A percentile compares a stretch with the other conserved stretches of the same genome.
Conservation (phyloP, 257 asterid species). For the Solanum stenotomum region DNA sequence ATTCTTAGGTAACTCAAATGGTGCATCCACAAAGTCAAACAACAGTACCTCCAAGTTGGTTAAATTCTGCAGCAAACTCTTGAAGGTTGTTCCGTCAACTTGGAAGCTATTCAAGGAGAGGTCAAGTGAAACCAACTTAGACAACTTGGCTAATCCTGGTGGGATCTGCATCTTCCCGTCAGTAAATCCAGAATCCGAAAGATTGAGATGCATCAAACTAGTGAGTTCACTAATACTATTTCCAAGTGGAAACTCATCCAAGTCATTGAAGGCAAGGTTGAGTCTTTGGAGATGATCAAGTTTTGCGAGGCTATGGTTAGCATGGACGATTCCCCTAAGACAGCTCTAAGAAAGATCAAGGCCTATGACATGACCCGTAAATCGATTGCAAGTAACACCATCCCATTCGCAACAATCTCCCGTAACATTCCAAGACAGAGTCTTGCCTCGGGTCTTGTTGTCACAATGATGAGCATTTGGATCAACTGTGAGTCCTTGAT, state of each 20-base stretch:
- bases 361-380: neutral
- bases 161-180: neutral
- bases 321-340: too few species aligned
- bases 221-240: neutral
- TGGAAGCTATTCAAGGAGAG: accelerated
- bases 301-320: neutral
- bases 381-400: neutral
- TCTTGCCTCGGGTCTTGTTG: too few species aligned
- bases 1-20: too few species aligned
- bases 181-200: accelerated
- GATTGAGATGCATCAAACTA: neutral
- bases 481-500: too few species aligned
- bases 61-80: too few species aligned
- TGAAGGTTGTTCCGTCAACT: too few species aligned
- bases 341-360: neutral
- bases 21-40: accelerated
- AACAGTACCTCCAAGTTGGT: too few species aligned
- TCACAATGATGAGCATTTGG: too few species aligned
- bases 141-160: neutral
- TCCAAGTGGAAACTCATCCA: neutral
- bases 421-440: neutral
- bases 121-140: neutral
- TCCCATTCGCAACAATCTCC: neutral
- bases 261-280: neutral
- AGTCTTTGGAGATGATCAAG: neutral